Percentiles rank a stretch among this genome's conserved stretches.
Evolutionary conservation across 257 asterid species (phyloP).

Genomic region (Solanum etuberosum): DNA sequence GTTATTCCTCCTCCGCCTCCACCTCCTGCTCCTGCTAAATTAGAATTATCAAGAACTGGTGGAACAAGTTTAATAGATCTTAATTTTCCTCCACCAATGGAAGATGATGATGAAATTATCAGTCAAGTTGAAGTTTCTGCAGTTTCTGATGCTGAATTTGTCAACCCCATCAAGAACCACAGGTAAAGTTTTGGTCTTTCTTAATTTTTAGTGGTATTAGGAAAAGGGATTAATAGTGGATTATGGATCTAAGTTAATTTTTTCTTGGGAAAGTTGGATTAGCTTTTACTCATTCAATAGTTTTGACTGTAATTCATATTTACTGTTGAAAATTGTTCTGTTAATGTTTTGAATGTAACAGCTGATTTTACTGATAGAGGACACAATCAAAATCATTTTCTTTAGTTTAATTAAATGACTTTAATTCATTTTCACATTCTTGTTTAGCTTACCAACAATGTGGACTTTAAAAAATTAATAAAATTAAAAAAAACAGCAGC

Average conservation of each 20-base stretch:
- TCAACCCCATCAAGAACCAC: conserved; percentile 3
- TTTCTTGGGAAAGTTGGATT: background rate
- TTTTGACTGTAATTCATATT: background rate
- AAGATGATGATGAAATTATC: conserved; percentile 41
- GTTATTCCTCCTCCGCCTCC: background rate
- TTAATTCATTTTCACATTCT: background rate
- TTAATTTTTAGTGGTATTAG: background rate
- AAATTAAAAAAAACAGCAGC: background rate
- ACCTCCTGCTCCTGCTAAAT: background rate
- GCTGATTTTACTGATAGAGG: background rate
- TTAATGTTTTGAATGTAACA: background rate
- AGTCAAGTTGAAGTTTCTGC: conserved; percentile 51
- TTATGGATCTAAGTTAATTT: background rate
- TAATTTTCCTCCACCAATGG: conserved; percentile 69
- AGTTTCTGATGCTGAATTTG: conserved; percentile 43
- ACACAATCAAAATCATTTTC: background rate
- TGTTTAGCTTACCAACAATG: background rate
- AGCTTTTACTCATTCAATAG: background rate
- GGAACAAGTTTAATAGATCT: conserved; percentile 51
- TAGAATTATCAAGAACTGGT: conserved; percentile 18
- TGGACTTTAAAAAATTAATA: background rate
- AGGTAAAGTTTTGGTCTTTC: background rate
- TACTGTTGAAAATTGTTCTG: background rate
- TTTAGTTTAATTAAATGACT: background rate
- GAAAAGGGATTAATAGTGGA: background rate